Conservation (phyloP, 2,329 filamentous ascomycete species). For the Plenodomus biglobosus region DNA sequence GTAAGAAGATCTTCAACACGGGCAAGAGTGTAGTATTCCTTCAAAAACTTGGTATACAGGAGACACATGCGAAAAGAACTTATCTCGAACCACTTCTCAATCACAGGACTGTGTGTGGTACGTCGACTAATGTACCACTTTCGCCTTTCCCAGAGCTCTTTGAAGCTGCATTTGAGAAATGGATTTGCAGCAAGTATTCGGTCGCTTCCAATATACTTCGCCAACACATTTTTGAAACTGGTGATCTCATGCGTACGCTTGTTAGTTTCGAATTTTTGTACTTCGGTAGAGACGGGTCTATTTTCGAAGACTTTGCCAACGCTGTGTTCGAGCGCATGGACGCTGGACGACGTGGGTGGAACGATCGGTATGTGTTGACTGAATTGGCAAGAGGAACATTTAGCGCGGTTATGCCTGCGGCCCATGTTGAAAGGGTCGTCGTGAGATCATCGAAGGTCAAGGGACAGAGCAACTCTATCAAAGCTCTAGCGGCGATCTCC, state of each 20-base stretch:
- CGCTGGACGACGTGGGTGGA: conserved; percentile 63
- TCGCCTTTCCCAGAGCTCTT: conserved; percentile 77
- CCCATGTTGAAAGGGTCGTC: conserved; percentile 65
- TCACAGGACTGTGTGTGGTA: conserved; percentile 59
- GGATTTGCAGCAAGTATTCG: conserved; percentile 75
- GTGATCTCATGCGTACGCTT: conserved; percentile 66
- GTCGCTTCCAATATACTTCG: conserved; percentile 68
- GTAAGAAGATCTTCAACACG: conserved; percentile 75
- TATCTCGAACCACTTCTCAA: conserved; percentile 49
- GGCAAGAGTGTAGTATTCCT: conserved; percentile 88
- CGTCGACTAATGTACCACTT: conserved; percentile 48
- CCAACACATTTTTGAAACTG: conserved; percentile 66
- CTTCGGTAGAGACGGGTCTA: conserved; percentile 72
- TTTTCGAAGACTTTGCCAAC: conserved; percentile 65
- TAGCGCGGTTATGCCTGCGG: conserved; percentile 47
- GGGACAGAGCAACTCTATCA: conserved; percentile 60
- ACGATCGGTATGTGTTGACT: conserved; percentile 78
- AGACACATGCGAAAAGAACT: conserved; percentile 14
- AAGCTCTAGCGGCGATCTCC: conserved; percentile 63
- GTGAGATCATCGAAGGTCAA: conserved; percentile 55
- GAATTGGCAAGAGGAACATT: conserved; percentile 76
- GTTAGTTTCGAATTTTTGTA: conserved; percentile 72
- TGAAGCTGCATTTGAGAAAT: conserved; percentile 67
- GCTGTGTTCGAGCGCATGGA: conserved; percentile 77
- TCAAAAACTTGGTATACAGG: conserved; percentile 65